Percentiles rank a stretch among this genome's conserved stretches.
These are phyloP conservation scores for Licmophora abbreviata DNA, from an alignment of 108 stramenopile species.

Conservation along the genomic window DNA sequence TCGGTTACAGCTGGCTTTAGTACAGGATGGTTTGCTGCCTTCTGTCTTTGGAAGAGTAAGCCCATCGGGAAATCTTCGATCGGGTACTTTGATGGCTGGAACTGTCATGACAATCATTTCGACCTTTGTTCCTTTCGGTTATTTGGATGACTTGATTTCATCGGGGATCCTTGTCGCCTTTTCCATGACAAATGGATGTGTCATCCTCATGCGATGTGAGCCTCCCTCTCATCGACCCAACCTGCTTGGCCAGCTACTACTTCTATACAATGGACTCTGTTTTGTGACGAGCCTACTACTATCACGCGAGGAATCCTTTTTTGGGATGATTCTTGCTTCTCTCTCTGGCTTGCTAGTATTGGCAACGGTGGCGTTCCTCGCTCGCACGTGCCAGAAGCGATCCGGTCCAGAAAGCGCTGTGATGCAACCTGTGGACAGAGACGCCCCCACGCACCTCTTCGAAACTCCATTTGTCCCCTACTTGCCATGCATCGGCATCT, in stretches of 20 bases:
- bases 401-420: too few relatives aligned
- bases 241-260: slow-evolving; percentile 21
- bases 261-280: slow-evolving; percentile 28
- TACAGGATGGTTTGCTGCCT: slow-evolving; percentile 83
- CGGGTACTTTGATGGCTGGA: slow-evolving; percentile 67
- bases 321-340: not conserved
- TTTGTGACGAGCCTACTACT: slow-evolving; percentile 25
- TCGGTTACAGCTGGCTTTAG: slow-evolving; percentile 77
- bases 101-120: slow-evolving; percentile 68
- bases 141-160: slow-evolving; percentile 73
- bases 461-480: slow-evolving; percentile 65
- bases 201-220: slow-evolving; percentile 46
- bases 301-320: slow-evolving; percentile 11
- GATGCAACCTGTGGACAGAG: too few relatives aligned
- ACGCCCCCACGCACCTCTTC: too few relatives aligned
- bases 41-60: slow-evolving; percentile 55
- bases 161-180: slow-evolving; percentile 73
- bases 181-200: slow-evolving; percentile 52
- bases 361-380: too few relatives aligned
- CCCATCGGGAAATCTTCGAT: slow-evolving; percentile 52
- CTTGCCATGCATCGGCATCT: slow-evolving; percentile 65
- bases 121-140: slow-evolving; percentile 74
- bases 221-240: slow-evolving; percentile 21
- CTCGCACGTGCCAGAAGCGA: too few relatives aligned
- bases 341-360: too few relatives aligned